A percentile compares a stretch with the other conserved stretches of the same genome.
These are phyloP conservation scores for Talaromyces sp. DNA, from an alignment of 2,329 filamentous ascomycete genomes.

Conservation along the genomic window DNA sequence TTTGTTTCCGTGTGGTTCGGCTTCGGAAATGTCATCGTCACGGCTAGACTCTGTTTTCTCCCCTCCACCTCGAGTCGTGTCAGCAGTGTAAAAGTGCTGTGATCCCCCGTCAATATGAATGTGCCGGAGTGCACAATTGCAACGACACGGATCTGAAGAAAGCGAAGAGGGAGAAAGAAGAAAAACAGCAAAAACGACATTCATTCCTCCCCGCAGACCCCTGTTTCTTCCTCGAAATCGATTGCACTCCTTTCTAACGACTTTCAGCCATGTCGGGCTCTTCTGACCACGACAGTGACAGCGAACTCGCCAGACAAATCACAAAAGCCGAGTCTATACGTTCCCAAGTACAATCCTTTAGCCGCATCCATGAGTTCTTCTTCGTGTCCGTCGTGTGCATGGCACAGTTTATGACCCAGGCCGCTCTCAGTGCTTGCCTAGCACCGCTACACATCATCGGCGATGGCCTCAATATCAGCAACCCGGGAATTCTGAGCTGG, in stretches of 20 bases:
- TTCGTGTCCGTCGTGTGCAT: conserved; percentile 33
- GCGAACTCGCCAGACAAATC: conserved; percentile 6
- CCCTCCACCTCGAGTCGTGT: background rate
- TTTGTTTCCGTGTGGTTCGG: background rate
- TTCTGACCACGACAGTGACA: background rate
- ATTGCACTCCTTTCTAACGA: background rate
- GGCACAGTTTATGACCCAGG: conserved; percentile 42
- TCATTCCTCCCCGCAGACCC: background rate
- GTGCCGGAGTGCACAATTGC: background rate
- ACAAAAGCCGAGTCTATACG: conserved; percentile 7
- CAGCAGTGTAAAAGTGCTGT: background rate
- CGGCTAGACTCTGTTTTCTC: background rate
- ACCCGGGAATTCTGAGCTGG: conserved; percentile 49
- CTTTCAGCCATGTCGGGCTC: background rate
- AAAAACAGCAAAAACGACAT: background rate
- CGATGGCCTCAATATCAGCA: conserved; percentile 40
- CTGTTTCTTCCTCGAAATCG: background rate
- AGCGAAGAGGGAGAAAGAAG: background rate
- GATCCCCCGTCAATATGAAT: background rate
- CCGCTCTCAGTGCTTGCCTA: conserved; percentile 45
- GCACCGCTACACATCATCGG: conserved; percentile 48
- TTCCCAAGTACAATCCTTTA: conserved; percentile 3
- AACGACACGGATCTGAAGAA: background rate
- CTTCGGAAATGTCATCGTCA: background rate
- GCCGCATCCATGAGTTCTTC: conserved; percentile 21